Percentiles rank a stretch among this genome's conserved stretches.
Conservation (phyloP, 805 yeast species). For the Saturnispora sanitii region DNA sequence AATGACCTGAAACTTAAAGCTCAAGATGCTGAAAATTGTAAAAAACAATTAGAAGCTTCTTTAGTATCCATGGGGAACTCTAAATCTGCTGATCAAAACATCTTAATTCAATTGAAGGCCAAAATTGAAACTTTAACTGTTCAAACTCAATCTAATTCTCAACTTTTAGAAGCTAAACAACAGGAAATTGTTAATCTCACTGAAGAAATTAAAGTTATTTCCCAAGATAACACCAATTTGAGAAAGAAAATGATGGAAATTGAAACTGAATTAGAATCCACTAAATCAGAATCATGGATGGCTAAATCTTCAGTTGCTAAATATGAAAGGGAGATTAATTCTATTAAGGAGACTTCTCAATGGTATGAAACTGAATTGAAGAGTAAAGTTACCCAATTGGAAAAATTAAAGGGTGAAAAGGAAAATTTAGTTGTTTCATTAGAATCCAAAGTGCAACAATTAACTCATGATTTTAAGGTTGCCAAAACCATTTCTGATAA, state of each 20-base stretch:
- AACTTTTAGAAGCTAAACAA: conserved; percentile 29
- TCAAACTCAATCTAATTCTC: conserved; percentile 26
- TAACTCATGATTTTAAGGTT: conserved; percentile 25
- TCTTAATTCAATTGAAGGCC: conserved; percentile 9
- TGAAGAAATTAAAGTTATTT: conserved; percentile 34
- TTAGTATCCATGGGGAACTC: neutral
- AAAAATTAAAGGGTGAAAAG: conserved; percentile 21
- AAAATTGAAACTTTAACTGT: conserved; percentile 16
- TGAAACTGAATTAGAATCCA: conserved; percentile 25
- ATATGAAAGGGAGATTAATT: conserved; percentile 23
- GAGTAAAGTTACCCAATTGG: conserved; percentile 21
- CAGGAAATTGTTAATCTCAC: conserved; percentile 26
- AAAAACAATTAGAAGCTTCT: conserved; percentile 13
- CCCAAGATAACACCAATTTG: conserved; percentile 32
- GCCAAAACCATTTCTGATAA: conserved; percentile 23
- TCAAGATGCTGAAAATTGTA: conserved; percentile 15
- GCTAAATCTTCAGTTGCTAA: conserved; percentile 21
- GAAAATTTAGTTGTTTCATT: conserved; percentile 25
- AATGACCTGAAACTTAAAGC: conserved; percentile 18
- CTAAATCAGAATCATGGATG: conserved; percentile 19
- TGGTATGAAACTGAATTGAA: conserved; percentile 31
- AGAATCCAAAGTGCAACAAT: conserved; percentile 28
- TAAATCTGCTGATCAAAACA: conserved; percentile 7
- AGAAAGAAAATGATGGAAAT: conserved; percentile 32
- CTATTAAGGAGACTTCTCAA: conserved; percentile 24